Percentiles rank a stretch among this genome's conserved stretches.
Conservation (phyloP, 73 alveolate species). For the Paramecium tetraurelia region DNA sequence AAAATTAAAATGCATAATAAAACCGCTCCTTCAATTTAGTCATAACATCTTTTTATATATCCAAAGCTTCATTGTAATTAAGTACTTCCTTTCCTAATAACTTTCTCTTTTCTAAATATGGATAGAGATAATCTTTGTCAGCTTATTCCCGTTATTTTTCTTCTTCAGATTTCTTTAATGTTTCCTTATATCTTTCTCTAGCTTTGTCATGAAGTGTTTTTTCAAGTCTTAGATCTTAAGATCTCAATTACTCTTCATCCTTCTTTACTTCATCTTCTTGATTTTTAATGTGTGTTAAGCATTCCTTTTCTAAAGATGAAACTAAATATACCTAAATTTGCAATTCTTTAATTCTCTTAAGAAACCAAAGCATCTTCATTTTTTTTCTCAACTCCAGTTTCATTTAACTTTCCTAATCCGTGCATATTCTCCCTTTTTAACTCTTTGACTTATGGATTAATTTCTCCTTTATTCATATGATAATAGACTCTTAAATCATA, state of each 20-base stretch:
- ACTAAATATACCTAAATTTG: conserved; percentile 68
- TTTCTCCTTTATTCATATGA: conserved; percentile 62
- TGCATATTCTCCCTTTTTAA: conserved; percentile 67
- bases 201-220: conserved; percentile 84
- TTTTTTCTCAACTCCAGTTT: conserved; percentile 59
- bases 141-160: conserved; percentile 69
- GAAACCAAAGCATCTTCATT: conserved; percentile 52
- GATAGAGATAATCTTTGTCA: conserved; percentile 75
- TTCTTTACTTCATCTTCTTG: conserved; percentile 67
- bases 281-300: conserved; percentile 71
- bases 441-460: conserved; percentile 38
- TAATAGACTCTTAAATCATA: conserved; percentile 27
- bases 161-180: conserved; percentile 75
- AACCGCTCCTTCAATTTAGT: conserved; percentile 77
- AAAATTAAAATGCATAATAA: neutral
- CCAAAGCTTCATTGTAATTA: conserved; percentile 72
- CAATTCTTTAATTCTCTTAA: conserved; percentile 54
- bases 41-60: conserved; percentile 80
- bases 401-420: conserved; percentile 53
- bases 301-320: conserved; percentile 52
- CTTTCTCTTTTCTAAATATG: conserved; percentile 74
- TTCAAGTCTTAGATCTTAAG: conserved; percentile 66
- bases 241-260: conserved; percentile 60
- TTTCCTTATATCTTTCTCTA: conserved; percentile 79
- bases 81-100: conserved; percentile 64